Conservation (phyloP, 495 filamentous ascomycete genomes). For the Aeminium ludgeri region DNA sequence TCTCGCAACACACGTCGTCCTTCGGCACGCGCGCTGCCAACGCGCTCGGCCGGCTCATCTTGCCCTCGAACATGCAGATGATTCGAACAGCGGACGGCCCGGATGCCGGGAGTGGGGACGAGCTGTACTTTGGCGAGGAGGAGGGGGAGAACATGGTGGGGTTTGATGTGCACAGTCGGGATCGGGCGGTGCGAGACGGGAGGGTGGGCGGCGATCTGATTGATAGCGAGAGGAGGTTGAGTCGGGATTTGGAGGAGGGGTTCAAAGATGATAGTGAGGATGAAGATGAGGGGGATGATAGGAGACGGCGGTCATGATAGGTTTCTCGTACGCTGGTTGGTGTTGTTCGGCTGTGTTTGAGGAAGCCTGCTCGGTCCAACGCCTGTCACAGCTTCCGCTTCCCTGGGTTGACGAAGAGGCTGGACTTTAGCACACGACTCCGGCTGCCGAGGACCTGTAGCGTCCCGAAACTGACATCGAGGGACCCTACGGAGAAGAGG, state of each 20-base stretch:
- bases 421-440: too few species aligned
- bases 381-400: too few species aligned
- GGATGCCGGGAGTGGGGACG: slow-evolving; percentile 32
- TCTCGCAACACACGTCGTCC: slow-evolving; percentile 43
- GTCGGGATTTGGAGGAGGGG: slow-evolving; percentile 67
- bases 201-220: slow-evolving; percentile 23
- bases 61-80: slow-evolving; percentile 23
- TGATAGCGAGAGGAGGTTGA: slow-evolving; percentile 41
- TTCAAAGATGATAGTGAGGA: slow-evolving; percentile 71
- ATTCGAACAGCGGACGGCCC: slow-evolving; percentile 21
- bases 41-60: slow-evolving; percentile 35
- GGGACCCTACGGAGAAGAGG: too few species aligned
- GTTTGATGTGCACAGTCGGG: slow-evolving; percentile 34
- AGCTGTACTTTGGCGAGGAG: slow-evolving; percentile 53
- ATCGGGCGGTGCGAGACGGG: slow-evolving; percentile 34
- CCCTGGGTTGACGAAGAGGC: too few species aligned
- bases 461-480: too few species aligned
- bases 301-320: too few species aligned
- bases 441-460: too few species aligned
- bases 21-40: slow-evolving; percentile 45
- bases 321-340: too few species aligned
- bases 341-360: too few species aligned
- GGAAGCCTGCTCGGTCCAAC: too few species aligned
- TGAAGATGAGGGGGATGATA: slow-evolving; percentile 31
- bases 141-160: slow-evolving; percentile 49